These are phyloP conservation scores for Barnettozyma sucrosica DNA, from an alignment of 805 yeast genomes.

Conservation along the genomic window DNA sequence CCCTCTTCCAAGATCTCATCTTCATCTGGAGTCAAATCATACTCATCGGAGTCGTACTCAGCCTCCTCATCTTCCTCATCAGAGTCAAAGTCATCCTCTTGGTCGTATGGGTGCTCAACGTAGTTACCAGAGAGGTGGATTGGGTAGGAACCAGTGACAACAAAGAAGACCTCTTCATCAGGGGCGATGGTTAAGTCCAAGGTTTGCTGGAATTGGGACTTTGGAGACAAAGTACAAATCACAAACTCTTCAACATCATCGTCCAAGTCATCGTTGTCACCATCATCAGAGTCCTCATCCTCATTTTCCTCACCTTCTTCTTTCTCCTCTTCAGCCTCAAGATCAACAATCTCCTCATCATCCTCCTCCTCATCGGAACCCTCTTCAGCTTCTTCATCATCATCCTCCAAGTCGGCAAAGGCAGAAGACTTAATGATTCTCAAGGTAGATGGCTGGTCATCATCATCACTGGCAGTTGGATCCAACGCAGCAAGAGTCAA, in stretches of 20 bases:
- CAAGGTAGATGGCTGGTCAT: constrained; percentile 79
- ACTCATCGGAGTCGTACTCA: constrained; percentile 36
- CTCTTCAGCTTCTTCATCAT: constrained; percentile 37
- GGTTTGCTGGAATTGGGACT: constrained; percentile 79
- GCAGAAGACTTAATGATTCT: constrained; percentile 68
- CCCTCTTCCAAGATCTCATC: constrained; percentile 49
- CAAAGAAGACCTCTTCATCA: constrained; percentile 90
- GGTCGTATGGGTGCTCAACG: constrained; percentile 89
- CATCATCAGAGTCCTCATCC: constrained; percentile 45
- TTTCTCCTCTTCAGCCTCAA: constrained; percentile 29
- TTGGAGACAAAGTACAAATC: constrained; percentile 86
- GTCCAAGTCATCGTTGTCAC: constrained; percentile 34
- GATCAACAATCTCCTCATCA: constrained; percentile 29
- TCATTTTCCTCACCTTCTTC: constrained; percentile 43
- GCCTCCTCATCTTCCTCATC: constrained; percentile 42
- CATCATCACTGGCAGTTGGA: constrained; percentile 79
- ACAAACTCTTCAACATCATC: constrained; percentile 80
- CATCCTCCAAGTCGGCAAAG: constrained; percentile 44
- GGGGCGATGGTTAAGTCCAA: constrained; percentile 86
- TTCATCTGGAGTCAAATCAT: constrained; percentile 71
- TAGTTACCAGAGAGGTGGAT: constrained; percentile 92
- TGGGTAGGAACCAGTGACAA: constrained; percentile 93
- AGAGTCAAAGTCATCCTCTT: constrained; percentile 38
- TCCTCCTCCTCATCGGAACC: constrained; percentile 26
- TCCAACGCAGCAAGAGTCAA: constrained; percentile 94